Percentiles rank a stretch among this genome's conserved stretches.
Evolutionary conservation across 371 early-diverging fungal genomes (phyloP).

Genomic region (Caulochytrium protostelioides): DNA sequence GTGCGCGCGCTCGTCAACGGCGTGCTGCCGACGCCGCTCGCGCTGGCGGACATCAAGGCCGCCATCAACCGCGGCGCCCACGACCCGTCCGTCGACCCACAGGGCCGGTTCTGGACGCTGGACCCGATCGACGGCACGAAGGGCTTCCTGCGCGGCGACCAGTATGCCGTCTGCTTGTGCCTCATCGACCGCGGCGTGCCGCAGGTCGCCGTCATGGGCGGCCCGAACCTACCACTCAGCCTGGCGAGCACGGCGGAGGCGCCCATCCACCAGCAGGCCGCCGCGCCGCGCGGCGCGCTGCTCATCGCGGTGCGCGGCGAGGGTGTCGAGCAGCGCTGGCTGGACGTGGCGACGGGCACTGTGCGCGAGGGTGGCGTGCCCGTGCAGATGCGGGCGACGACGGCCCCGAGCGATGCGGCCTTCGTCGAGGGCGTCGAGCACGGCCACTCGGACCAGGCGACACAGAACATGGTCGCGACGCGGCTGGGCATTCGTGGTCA

Average conservation of each 20-base stretch:
- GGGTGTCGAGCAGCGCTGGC: background rate
- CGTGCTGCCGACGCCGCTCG: slow-evolving; percentile 32
- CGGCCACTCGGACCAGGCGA: too few species aligned
- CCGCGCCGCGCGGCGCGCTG: too few species aligned
- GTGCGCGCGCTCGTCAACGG: slow-evolving; percentile 59
- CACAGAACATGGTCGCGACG: too few species aligned
- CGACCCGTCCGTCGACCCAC: slow-evolving; percentile 53
- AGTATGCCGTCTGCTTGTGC: slow-evolving; percentile 90
- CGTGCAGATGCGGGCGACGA: background rate
- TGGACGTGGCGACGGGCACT: background rate
- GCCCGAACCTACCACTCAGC: slow-evolving; percentile 72
- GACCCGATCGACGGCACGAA: slow-evolving; percentile 66
- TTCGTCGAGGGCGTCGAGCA: slow-evolving; percentile 92
- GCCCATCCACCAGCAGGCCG: too few species aligned
- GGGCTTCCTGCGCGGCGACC: slow-evolving; percentile 90
- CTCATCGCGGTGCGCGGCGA: slow-evolving; percentile 33
- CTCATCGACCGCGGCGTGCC: slow-evolving; percentile 73
- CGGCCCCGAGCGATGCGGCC: slow-evolving; percentile 29
- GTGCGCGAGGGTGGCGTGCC: too few species aligned
- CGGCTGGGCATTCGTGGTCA: slow-evolving; percentile 50
- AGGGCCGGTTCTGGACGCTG: slow-evolving; percentile 78
- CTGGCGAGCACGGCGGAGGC: slow-evolving; percentile 29
- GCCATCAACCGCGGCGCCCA: slow-evolving; percentile 78
- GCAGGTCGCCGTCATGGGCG: slow-evolving; percentile 73
- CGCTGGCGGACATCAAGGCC: slow-evolving; percentile 41